Percentiles rank a stretch among this genome's conserved stretches.
These are phyloP conservation scores for Limonomyces culmigenus DNA, from an alignment of 1,284 basidiomycete genomes.

Conservation along the genomic window DNA sequence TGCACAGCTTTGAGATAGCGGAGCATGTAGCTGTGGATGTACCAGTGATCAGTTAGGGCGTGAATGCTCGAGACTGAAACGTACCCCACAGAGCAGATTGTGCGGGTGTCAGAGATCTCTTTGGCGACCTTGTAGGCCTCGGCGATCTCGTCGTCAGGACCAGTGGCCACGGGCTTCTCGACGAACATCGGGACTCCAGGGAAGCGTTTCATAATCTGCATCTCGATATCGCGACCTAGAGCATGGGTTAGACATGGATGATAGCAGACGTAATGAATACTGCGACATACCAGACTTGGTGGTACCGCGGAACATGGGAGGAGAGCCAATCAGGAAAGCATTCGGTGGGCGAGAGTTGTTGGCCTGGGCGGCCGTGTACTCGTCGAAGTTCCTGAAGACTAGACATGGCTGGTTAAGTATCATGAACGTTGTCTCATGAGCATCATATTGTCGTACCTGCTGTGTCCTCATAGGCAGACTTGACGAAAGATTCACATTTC, in stretches of 20 bases:
- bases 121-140: slow-evolving; percentile 55
- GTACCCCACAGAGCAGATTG: slow-evolving; percentile 83
- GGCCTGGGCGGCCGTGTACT: slow-evolving; percentile 33
- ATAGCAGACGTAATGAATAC: too few species aligned
- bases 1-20: slow-evolving; percentile 91
- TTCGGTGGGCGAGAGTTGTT: slow-evolving; percentile 40
- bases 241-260: too few species aligned
- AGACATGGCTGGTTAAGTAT: background rate
- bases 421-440: background rate
- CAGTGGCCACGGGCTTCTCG: slow-evolving; percentile 89
- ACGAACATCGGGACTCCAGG: slow-evolving; percentile 86
- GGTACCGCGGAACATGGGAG: slow-evolving; percentile 85
- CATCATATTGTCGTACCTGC: slow-evolving; percentile 17
- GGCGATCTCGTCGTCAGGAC: slow-evolving; percentile 51
- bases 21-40: slow-evolving; percentile 86
- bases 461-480: slow-evolving; percentile 85
- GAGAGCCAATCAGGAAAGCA: slow-evolving; percentile 83
- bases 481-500: slow-evolving; percentile 90
- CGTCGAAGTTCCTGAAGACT: slow-evolving; percentile 78
- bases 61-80: slow-evolving; percentile 9
- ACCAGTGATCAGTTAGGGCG: too few species aligned
- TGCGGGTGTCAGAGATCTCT: slow-evolving; percentile 47
- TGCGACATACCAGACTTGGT: slow-evolving; percentile 50
- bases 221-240: slow-evolving; percentile 83
- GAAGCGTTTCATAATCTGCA: slow-evolving; percentile 80